Evolutionary conservation across 257 asterid genomes (phyloP).

Genomic region (Linderniella brevidens): DNA sequence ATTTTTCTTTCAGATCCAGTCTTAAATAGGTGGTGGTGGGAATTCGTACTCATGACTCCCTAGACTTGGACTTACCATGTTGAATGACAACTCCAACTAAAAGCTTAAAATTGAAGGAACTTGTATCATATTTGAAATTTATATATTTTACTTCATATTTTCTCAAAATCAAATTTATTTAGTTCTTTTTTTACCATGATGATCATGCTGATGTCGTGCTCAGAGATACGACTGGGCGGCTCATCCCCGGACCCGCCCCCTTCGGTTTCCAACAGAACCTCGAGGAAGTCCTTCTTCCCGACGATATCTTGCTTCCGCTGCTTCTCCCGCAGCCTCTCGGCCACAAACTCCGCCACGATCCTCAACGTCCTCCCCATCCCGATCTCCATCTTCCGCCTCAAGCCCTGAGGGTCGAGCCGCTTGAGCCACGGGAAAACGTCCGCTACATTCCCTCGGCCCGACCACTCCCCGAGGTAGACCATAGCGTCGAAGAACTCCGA

Average conservation of each 20-base stretch:
- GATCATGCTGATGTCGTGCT: constrained; percentile 29
- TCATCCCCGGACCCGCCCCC: constrained; percentile 13
- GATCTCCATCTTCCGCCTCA: constrained; percentile 19
- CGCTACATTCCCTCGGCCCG: constrained; percentile 32
- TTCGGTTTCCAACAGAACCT: constrained; percentile 25
- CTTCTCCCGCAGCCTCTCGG: constrained; percentile 18
- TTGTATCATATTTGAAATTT: too few species aligned
- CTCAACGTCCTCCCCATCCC: constrained; percentile 26
- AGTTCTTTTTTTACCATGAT: constrained; percentile 21
- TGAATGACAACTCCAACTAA: too few species aligned
- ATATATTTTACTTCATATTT: too few species aligned
- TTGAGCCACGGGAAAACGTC: constrained; percentile 40
- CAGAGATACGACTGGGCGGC: constrained; percentile 19
- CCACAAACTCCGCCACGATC: constrained; percentile 20
- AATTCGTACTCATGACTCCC: too few species aligned
- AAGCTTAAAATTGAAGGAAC: too few species aligned
- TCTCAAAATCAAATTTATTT: background rate
- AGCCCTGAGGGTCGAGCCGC: constrained; percentile 38
- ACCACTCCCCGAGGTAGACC: constrained; percentile 32
- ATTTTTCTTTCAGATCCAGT: too few species aligned
- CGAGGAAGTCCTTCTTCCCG: constrained; percentile 27
- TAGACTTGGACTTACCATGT: too few species aligned
- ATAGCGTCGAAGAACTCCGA: constrained; percentile 34
- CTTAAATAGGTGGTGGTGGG: too few species aligned
- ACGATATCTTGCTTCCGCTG: constrained; percentile 1